Evolutionary conservation across 2,329 filamentous ascomycete genomes (phyloP).

Genomic region (Neodidymelliopsis sp.): DNA sequence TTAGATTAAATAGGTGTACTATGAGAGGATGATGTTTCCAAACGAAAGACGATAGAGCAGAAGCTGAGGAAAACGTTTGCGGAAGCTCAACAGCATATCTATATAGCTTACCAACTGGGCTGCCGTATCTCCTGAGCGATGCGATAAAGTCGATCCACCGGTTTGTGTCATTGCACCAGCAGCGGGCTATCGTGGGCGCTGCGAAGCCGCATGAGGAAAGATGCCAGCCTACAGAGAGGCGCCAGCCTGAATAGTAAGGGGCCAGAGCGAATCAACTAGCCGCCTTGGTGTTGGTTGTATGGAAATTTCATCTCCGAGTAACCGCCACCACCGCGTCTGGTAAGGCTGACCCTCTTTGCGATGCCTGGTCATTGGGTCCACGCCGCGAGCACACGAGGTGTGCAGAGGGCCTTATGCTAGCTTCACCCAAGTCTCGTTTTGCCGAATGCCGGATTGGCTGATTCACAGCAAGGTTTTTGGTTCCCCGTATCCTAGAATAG

Average conservation of each 20-base stretch:
- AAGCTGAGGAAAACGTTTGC: constrained; percentile 16
- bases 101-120: constrained; percentile 4
- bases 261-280: constrained; percentile 17
- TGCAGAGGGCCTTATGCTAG: not conserved
- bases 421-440: not conserved
- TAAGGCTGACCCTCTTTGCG: constrained; percentile 16
- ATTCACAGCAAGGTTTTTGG: constrained; percentile 18
- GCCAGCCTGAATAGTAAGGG: constrained; percentile 20
- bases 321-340: constrained; percentile 14
- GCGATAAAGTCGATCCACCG: constrained; percentile 15
- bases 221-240: constrained; percentile 13
- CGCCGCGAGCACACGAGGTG: constrained; percentile 7
- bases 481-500: constrained; percentile 19
- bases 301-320: constrained; percentile 17
- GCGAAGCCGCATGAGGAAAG: constrained; percentile 14
- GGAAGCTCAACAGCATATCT: constrained; percentile 5
- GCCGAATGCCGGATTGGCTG: constrained; percentile 20
- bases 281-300: constrained; percentile 12
- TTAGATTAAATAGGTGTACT: constrained; percentile 20
- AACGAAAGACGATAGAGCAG: constrained; percentile 21
- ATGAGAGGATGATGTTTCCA: constrained; percentile 10
- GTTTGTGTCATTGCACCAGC: constrained; percentile 15
- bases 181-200: not conserved
- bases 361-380: constrained; percentile 11
- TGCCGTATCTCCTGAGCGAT: constrained; percentile 18